Evolutionary conservation across 2,329 filamentous ascomycete species (phyloP), one percentile per base, ranked within the genome.

Genomic region (Lasiodiplodia theobromae): DNA sequence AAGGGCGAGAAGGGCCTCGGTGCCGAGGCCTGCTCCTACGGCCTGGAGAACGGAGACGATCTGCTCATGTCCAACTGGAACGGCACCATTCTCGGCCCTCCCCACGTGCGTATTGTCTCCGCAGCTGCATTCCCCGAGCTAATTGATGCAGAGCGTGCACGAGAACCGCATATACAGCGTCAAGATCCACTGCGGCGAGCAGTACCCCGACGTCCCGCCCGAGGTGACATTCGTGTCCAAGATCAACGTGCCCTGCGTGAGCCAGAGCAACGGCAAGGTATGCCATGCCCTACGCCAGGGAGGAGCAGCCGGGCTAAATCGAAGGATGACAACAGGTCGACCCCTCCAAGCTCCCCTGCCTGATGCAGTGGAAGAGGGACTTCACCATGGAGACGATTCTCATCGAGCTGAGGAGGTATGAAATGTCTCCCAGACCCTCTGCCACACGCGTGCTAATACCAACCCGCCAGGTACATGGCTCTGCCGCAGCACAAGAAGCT

Each of bases 121-220:
- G 44, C 44, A 70, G 75, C 64, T 16, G 67, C 38, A 5, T 18
- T 16, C 21, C 5, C 18, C 10, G 16, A 63, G 28, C 57, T 68
- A 6, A 65, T 44, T 10, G 25, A 40, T 21, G 52, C 77, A 96
- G 92, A 97, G 94, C 82, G 94, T 91, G 71, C 95, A 98, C 80
- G 96, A 99, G 86, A 99, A 99, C 83, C 92, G 96, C 77, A 99
- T 99, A 84, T 99, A 99, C 86, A 96, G 93, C 74, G 88, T 99
- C 76, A 96, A 95, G 82, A 97, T 99, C 84, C 91, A 97, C 84
- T 99, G 96, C 84, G 94, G 94, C 71, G 86, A 89, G 60, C 85
- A 92, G 69, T 99, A 99, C 80, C 96, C 96, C 65, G 94, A 97
- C 79, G 85, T 88, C 71, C 96, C 96, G 56, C 96, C 96, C 0